Percentiles rank a stretch among this genome's conserved stretches.
These are phyloP conservation scores for Talaromyces adpressus DNA, from an alignment of 495 filamentous ascomycete species.

Conservation along the genomic window DNA sequence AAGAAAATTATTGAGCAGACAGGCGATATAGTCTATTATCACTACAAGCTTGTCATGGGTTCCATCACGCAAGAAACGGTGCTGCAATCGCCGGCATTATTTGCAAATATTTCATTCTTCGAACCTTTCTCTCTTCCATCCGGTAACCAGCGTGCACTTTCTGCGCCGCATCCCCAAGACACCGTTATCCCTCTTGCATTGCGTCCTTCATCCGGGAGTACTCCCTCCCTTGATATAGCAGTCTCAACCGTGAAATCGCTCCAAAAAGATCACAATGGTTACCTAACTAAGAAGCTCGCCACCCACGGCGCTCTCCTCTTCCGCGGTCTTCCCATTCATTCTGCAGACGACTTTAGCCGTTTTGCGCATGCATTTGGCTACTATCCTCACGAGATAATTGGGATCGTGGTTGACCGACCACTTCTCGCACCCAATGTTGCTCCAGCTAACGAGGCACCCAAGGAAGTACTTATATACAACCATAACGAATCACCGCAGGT, in stretches of 20 bases:
- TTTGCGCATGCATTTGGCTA: slow-evolving; percentile 50
- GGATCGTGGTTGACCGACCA: slow-evolving; percentile 44
- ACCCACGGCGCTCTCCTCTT: slow-evolving; percentile 24
- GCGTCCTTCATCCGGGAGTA: slow-evolving; percentile 18
- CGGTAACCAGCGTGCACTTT: slow-evolving; percentile 32
- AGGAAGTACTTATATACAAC: slow-evolving; percentile 43
- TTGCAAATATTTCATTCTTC: neutral
- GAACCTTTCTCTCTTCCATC: slow-evolving; percentile 68
- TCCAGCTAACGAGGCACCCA: slow-evolving; percentile 46
- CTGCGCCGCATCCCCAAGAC: slow-evolving; percentile 31
- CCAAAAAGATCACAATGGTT: slow-evolving; percentile 11
- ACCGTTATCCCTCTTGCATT: slow-evolving; percentile 37
- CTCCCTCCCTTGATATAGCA: slow-evolving; percentile 5
- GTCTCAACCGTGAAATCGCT: slow-evolving; percentile 23
- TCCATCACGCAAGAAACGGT: too few species aligned
- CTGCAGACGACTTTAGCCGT: slow-evolving; percentile 36
- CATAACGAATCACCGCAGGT: slow-evolving; percentile 50
- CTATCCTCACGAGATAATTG: slow-evolving; percentile 48
- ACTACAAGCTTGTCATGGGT: too few species aligned
- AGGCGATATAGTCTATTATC: too few species aligned
- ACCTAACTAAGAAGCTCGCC: slow-evolving; percentile 58
- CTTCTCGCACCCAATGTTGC: slow-evolving; percentile 45
- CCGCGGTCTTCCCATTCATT: slow-evolving; percentile 25
- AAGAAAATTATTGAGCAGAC: too few species aligned
- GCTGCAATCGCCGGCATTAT: too few species aligned